Conservation (phyloP, 148 eudicot species). For the Silene latifolia region DNA sequence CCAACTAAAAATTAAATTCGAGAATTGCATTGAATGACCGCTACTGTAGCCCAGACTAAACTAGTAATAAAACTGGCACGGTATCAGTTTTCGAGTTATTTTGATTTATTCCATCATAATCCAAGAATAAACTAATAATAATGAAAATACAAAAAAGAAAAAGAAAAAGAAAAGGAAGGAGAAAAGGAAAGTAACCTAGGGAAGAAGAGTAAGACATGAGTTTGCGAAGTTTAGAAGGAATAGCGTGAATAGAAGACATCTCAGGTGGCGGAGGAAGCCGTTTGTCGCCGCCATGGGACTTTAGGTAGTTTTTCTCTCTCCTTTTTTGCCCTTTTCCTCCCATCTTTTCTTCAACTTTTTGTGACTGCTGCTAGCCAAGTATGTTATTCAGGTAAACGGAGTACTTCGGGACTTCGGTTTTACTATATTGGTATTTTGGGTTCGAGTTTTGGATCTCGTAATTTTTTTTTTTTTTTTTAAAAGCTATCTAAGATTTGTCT, state of each 20-base stretch:
- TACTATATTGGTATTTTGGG: no score
- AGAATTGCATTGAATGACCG: no score
- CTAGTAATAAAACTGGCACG: neutral
- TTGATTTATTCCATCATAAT: no score
- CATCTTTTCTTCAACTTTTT: conserved; percentile 28
- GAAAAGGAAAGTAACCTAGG: conserved; percentile 11
- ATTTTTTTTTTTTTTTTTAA: no score
- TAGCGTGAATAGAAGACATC: conserved; percentile 43
- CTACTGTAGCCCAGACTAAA: no score
- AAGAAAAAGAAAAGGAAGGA: neutral
- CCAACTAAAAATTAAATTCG: no score
- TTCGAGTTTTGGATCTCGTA: no score
- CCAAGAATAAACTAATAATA: neutral
- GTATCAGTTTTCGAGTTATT: no score
- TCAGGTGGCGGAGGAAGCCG: conserved; percentile 79
- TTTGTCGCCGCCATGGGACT: conserved; percentile 64
- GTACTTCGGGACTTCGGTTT: no score
- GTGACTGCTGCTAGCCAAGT: neutral
- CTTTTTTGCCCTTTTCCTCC: conserved; percentile 71
- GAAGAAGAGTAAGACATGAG: conserved; percentile 38
- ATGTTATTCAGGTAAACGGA: no score
- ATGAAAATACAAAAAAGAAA: no score
- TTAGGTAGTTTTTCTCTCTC: conserved; percentile 82
- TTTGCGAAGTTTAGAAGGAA: conserved; percentile 78
- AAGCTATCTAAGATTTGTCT: no score